phyloP scores from a whole-genome alignment of 1,284 basidiomycete species.

The Leccinum pseudoinsigne region DNA sequence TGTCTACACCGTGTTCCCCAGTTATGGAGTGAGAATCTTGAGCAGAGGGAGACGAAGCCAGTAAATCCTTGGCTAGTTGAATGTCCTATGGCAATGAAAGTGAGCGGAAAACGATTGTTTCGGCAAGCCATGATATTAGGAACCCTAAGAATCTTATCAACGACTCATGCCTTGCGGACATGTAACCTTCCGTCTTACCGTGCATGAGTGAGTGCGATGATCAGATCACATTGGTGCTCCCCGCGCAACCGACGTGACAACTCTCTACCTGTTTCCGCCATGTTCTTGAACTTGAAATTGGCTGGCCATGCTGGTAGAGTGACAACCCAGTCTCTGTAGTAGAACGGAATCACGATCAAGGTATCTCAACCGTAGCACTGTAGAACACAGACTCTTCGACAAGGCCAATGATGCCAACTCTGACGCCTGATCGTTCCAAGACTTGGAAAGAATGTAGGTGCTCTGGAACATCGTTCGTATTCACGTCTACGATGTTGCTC shows the following conservation, averaged over 20 bases:
- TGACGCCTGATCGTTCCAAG: constrained; percentile 57
- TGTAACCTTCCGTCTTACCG: constrained; percentile 35
- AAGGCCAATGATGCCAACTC: constrained; percentile 66
- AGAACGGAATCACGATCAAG: neutral
- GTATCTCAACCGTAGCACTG: neutral
- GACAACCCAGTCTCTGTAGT: constrained; percentile 61
- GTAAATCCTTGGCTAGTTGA: constrained; percentile 58
- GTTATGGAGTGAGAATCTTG: constrained; percentile 47
- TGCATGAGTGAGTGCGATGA: constrained; percentile 71
- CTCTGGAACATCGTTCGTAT: constrained; percentile 49
- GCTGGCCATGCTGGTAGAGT: constrained; percentile 71
- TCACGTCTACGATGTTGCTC: constrained; percentile 56
- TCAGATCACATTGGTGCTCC: constrained; percentile 57
- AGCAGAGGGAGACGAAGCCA: constrained; percentile 57
- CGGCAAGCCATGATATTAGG: constrained; percentile 33
- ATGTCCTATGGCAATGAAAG: constrained; percentile 48
- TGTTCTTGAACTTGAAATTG: constrained; percentile 57
- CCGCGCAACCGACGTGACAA: constrained; percentile 53
- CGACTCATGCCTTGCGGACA: neutral
- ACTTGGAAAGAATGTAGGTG: constrained; percentile 51
- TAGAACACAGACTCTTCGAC: constrained; percentile 58
- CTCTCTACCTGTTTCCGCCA: constrained; percentile 51
- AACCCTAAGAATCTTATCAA: constrained; percentile 30
- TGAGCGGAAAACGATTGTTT: constrained; percentile 24
- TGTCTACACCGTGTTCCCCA: constrained; percentile 75